phyloP scores from a whole-genome alignment of 108 stramenopile species.

The Nitzschia sp. region DNA sequence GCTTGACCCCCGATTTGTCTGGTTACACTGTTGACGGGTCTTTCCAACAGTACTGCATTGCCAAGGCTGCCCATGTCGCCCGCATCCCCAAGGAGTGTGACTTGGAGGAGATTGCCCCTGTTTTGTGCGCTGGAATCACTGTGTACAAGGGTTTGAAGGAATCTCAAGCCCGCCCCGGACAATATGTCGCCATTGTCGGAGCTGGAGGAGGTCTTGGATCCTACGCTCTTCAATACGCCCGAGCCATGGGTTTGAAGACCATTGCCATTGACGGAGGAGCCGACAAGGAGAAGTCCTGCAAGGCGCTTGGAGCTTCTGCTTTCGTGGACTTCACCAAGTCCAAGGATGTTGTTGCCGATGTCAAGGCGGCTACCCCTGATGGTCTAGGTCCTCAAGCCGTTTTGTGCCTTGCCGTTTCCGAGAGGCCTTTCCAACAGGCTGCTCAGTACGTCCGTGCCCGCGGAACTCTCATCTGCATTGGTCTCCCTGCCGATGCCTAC shows the following conservation, averaged over 20 bases:
- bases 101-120: slow-evolving; percentile 30
- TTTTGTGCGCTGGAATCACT: slow-evolving; percentile 21
- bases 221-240: slow-evolving; percentile 50
- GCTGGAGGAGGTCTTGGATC: slow-evolving; percentile 57
- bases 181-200: slow-evolving; percentile 49
- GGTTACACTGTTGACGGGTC: slow-evolving; percentile 1
- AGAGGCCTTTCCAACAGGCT: slow-evolving; percentile 1
- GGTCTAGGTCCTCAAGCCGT: slow-evolving; percentile 1
- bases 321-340: slow-evolving; percentile 2
- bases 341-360: slow-evolving; percentile 1
- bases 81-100: slow-evolving; percentile 36
- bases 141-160: slow-evolving; percentile 52
- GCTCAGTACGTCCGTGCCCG: slow-evolving; percentile 1
- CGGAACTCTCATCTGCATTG: slow-evolving; percentile 1
- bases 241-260: slow-evolving; percentile 39
- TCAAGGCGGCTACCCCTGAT: not conserved
- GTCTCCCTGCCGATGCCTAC: not conserved
- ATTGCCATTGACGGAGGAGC: slow-evolving; percentile 37
- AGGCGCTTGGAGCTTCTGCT: not conserved
- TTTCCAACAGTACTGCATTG: slow-evolving; percentile 26
- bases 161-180: slow-evolving; percentile 5
- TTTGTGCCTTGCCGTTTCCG: not conserved
- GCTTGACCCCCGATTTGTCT: slow-evolving; percentile 18
- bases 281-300: slow-evolving; percentile 22
- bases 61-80: slow-evolving; percentile 39